phyloP scores from a whole-genome alignment of 805 yeast genomes.

The Pichia phayaonensis region DNA sequence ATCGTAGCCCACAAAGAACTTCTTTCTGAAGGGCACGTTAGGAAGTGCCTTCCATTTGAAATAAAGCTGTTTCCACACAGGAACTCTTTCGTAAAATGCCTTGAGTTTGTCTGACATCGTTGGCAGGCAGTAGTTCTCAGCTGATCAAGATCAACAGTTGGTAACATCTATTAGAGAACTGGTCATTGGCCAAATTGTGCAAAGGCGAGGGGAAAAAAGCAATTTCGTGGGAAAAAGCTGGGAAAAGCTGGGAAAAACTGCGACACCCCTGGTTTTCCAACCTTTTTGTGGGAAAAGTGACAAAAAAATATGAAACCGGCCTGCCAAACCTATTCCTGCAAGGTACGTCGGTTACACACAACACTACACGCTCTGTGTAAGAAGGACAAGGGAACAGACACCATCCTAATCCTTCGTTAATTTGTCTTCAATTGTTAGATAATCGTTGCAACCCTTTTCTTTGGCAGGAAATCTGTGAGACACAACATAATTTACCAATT shows the following conservation, averaged over 20 bases:
- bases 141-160: background rate
- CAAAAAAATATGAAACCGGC: too few species aligned
- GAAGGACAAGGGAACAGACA: too few species aligned
- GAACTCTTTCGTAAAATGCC: slow-evolving; percentile 31
- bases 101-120: slow-evolving; percentile 39
- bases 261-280: too few species aligned
- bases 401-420: too few species aligned
- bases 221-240: background rate
- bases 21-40: slow-evolving; percentile 59
- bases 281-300: background rate
- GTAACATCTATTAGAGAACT: background rate
- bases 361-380: too few species aligned
- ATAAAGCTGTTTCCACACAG: slow-evolving; percentile 41
- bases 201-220: background rate
- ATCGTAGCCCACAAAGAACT: slow-evolving; percentile 70
- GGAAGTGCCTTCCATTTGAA: slow-evolving; percentile 55
- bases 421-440: too few species aligned
- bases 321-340: too few species aligned
- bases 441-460: too few species aligned
- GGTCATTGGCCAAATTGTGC: background rate
- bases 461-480: too few species aligned
- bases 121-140: background rate
- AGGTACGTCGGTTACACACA: too few species aligned
- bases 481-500: too few species aligned
- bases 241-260: background rate